A percentile compares a stretch with the other conserved stretches of the same genome.
Conservation (phyloP, 1,284 basidiomycete genomes). For the Puccinia novopanici region DNA sequence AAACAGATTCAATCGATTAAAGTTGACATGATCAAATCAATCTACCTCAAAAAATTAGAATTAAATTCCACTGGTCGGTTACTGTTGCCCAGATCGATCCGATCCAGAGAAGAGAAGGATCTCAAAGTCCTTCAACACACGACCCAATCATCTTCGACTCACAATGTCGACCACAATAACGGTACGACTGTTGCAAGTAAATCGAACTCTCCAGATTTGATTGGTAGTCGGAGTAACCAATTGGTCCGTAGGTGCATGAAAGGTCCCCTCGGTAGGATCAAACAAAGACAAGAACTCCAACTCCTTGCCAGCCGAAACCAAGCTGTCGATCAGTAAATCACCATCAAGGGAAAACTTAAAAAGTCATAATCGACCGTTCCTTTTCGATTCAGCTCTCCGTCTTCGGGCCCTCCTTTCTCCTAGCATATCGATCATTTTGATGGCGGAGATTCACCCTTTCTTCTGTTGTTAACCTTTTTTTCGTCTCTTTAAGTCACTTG, state of each 20-base stretch:
- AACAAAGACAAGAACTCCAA: conserved; percentile 37
- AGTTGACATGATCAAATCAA: conserved; percentile 50
- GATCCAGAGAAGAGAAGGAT: conserved; percentile 39
- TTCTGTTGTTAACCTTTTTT: too few species aligned
- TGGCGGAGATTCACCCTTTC: too few species aligned
- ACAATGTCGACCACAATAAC: neutral
- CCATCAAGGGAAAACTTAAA: neutral
- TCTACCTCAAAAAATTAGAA: conserved; percentile 45
- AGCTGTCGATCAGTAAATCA: neutral
- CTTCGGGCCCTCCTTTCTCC: too few species aligned
- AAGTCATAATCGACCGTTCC: too few species aligned
- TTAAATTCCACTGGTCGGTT: conserved; percentile 36
- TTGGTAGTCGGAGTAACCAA: conserved; percentile 21
- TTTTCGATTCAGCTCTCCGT: too few species aligned
- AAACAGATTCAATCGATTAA: conserved; percentile 42
- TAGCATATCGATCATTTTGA: too few species aligned
- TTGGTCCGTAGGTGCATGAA: conserved; percentile 46
- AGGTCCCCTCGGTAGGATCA: conserved; percentile 41
- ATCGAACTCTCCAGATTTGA: neutral
- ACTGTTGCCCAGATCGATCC: conserved; percentile 36
- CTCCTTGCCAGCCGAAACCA: conserved; percentile 1
- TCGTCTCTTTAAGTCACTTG: too few species aligned
- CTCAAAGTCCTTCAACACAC: conserved; percentile 21
- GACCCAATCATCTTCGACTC: neutral
- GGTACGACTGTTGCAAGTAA: neutral